These are phyloP conservation scores for Heterobasidion occidentale DNA, from an alignment of 1,284 basidiomycete genomes.

Conservation along the genomic window DNA sequence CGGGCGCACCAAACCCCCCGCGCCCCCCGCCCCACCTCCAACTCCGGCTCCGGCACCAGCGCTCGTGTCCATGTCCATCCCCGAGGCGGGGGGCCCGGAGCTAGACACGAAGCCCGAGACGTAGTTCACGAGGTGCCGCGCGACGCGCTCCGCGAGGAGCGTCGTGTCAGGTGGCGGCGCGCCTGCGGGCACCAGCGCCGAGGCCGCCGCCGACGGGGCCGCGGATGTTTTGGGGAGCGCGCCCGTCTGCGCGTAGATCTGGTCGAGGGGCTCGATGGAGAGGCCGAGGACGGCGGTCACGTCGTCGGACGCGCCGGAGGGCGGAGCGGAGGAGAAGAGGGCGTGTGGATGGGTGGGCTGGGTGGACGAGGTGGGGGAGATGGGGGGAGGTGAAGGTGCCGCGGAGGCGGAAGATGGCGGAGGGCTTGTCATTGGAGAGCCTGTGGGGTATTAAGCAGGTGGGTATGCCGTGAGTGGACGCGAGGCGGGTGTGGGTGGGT, in stretches of 20 bases:
- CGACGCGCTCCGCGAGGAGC: constrained; percentile 54
- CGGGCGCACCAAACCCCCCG: constrained; percentile 31
- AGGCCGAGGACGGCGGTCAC: constrained; percentile 68
- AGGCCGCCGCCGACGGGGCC: constrained; percentile 13
- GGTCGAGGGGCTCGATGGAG: constrained; percentile 57
- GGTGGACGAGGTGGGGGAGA: constrained; percentile 6
- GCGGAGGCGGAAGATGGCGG: constrained; percentile 83
- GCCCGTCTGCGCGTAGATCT: constrained; percentile 48
- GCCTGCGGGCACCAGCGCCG: constrained; percentile 15
- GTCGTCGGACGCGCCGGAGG: constrained; percentile 23
- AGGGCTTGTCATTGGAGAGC: constrained; percentile 87
- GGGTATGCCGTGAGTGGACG: background rate
- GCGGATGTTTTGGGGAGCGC: constrained; percentile 17
- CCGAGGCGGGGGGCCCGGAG: constrained; percentile 17
- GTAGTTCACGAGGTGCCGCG: constrained; percentile 79
- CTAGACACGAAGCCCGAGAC: constrained; percentile 67
- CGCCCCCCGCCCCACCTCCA: constrained; percentile 8
- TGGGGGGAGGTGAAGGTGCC: constrained; percentile 49
- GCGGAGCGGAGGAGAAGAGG: constrained; percentile 36
- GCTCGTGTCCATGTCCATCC: no score
- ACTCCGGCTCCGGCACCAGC: no score
- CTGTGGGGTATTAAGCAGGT: constrained; percentile 27
- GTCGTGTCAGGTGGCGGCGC: constrained; percentile 24
- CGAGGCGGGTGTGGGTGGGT: background rate
- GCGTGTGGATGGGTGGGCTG: constrained; percentile 36